Evolutionary conservation across 2,329 filamentous ascomycete species (phyloP), one percentile per base, ranked within the genome.

Genomic region (Cyphellophora attinorum): DNA sequence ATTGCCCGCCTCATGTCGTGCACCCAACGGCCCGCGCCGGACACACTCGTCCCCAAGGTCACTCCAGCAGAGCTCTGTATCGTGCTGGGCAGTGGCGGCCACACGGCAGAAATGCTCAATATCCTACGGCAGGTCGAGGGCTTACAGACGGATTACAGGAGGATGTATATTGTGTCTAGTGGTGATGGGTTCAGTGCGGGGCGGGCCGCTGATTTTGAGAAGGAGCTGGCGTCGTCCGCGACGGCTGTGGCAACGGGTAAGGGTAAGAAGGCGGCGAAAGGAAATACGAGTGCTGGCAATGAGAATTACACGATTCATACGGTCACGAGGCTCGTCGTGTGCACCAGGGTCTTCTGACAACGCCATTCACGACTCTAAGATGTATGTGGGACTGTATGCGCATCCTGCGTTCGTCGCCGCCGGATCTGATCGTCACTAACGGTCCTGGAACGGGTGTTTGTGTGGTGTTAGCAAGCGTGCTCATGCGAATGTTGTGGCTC

Each of bases 81-180:
- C 44, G 79, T 96, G 16, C 79, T 96, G 15, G 91, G 91, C 34
- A 93, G 84, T 3, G 91, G 91, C 19, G 91, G 91, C 1, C 91
- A 98, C 60, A 95, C 91, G 1, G 79, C 85, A 31, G 91, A 98
- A 60, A 93, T 98, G 82, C 69, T 94, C 43, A 77, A 81, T 51
- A 82, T 95, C 65, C 74, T 98, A 67, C 47, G 72, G 70, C 46
- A 73, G 72, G 51, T 66, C 64, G 38, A 59, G 60, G 25, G 67
- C 27, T 27, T 46, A 2, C 33, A 33, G 21, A 27, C 21, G 15
- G 50, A 60, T 29, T 79, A 60, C 53, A 79, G 83, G 49, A 74
- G 91, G 16, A 89, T 85, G 17, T 98, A 93, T 57, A 62, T 93
- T 14, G 69, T 93, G 35, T 82, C 80, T 44, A 76, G 73, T 2